phyloP scores from a whole-genome alignment of 371 early-diverging fungal species.

The Mucor ambiguus region DNA sequence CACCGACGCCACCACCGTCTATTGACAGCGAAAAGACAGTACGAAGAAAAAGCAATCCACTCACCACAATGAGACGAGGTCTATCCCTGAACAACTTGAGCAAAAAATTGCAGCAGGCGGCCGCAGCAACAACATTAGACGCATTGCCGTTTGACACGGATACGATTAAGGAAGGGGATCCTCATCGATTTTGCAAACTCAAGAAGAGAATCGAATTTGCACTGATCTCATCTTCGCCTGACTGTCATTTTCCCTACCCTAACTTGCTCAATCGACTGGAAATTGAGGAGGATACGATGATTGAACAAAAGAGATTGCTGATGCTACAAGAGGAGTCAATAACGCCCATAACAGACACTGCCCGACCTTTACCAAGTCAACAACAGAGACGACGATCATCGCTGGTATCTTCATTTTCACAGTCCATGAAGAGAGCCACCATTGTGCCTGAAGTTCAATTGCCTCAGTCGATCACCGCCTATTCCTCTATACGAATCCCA shows the following conservation, averaged over 20 bases:
- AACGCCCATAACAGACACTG: neutral
- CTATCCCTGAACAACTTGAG: constrained; percentile 9
- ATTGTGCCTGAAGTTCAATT: constrained; percentile 10
- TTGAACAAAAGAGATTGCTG: constrained; percentile 26
- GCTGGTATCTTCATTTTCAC: constrained; percentile 11
- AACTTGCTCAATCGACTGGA: constrained; percentile 53
- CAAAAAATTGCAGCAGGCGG: neutral
- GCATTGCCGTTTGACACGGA: neutral
- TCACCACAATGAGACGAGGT: constrained; percentile 6
- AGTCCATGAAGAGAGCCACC: constrained; percentile 1
- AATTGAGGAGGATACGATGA: constrained; percentile 49
- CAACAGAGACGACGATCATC: constrained; percentile 13
- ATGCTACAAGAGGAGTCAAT: neutral
- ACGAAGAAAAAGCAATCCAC: constrained; percentile 30
- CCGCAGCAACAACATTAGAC: neutral
- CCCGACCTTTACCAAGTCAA: neutral
- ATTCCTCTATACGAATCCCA: constrained; percentile 34
- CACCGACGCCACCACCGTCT: constrained; percentile 14
- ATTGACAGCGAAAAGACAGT: constrained; percentile 21
- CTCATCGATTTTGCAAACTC: constrained; percentile 39
- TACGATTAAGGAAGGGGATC: constrained; percentile 10
- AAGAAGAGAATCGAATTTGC: constrained; percentile 53
- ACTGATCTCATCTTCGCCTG: constrained; percentile 62
- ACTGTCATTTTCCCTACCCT: constrained; percentile 59
- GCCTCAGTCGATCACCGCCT: constrained; percentile 43